Percentiles rank a stretch among this genome's conserved stretches.
Conservation (phyloP, 257 asterid species). For the Solanum chilense region DNA sequence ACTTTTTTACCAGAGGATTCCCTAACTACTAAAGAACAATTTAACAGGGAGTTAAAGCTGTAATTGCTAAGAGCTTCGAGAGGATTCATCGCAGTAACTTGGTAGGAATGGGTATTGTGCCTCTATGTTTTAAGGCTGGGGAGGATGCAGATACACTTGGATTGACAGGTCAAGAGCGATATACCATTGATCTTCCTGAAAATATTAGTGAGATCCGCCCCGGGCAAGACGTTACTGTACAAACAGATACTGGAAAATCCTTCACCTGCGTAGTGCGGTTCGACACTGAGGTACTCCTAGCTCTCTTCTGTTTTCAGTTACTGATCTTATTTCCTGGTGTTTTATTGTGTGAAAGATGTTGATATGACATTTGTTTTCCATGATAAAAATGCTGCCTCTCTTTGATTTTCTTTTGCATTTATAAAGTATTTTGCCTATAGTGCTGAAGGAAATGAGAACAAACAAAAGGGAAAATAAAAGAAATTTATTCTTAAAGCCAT, state of each 20-base stretch:
- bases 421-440: neutral
- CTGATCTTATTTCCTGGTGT: neutral
- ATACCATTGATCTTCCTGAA: slow-evolving; percentile 76
- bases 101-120: slow-evolving; percentile 95
- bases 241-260: slow-evolving; percentile 62
- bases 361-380: neutral
- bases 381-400: neutral
- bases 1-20: neutral
- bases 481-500: neutral
- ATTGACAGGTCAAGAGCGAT: slow-evolving; percentile 88
- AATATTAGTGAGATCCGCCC: slow-evolving; percentile 70
- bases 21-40: neutral
- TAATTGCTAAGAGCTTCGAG: slow-evolving; percentile 88
- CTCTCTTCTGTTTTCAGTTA: neutral
- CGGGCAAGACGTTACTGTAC: slow-evolving; percentile 76
- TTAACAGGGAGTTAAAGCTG: slow-evolving; percentile 88
- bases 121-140: slow-evolving; percentile 89
- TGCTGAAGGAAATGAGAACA: neutral
- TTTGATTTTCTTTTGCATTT: neutral
- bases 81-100: slow-evolving; percentile 94
- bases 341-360: neutral
- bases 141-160: slow-evolving; percentile 91
- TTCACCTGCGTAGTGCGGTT: slow-evolving; percentile 85
- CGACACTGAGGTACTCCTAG: slow-evolving; percentile 70
- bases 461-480: neutral